phyloP scores from a whole-genome alignment of 768 basidiomycete genomes.

The Suillus bovinus region DNA sequence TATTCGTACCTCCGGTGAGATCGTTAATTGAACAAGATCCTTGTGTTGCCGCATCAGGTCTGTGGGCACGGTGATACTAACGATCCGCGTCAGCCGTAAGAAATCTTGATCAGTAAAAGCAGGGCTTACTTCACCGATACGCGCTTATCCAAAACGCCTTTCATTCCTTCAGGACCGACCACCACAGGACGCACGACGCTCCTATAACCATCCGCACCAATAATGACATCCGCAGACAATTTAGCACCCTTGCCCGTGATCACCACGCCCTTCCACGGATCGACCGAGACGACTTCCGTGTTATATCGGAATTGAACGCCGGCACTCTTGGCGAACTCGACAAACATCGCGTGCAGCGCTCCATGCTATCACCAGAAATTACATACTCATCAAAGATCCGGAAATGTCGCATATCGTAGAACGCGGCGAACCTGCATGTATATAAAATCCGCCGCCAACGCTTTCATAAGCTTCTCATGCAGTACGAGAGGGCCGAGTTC shows the following conservation, averaged over 20 bases:
- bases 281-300: conserved; percentile 34
- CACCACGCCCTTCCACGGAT: conserved; percentile 30
- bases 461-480: conserved; percentile 43
- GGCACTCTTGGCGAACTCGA: conserved; percentile 43
- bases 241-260: conserved; percentile 42
- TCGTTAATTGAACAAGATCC: conserved; percentile 16
- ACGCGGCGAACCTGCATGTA: conserved; percentile 43
- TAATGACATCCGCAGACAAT: conserved; percentile 49
- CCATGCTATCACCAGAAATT: conserved; percentile 42
- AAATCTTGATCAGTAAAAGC: background rate
- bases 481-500: conserved; percentile 45
- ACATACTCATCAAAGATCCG: background rate
- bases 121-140: conserved; percentile 18
- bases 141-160: conserved; percentile 13
- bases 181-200: conserved; percentile 42
- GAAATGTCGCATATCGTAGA: background rate
- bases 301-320: conserved; percentile 51
- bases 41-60: conserved; percentile 20
- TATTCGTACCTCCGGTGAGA: conserved; percentile 16
- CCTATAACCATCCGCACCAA: conserved; percentile 62
- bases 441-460: conserved; percentile 47
- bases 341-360: conserved; percentile 49
- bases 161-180: conserved; percentile 18
- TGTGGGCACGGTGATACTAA: conserved; percentile 21
- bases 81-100: background rate